Base-by-base conservation (phyloP, 805 yeast genomes). In the Clavispora phyllophila region DNA sequence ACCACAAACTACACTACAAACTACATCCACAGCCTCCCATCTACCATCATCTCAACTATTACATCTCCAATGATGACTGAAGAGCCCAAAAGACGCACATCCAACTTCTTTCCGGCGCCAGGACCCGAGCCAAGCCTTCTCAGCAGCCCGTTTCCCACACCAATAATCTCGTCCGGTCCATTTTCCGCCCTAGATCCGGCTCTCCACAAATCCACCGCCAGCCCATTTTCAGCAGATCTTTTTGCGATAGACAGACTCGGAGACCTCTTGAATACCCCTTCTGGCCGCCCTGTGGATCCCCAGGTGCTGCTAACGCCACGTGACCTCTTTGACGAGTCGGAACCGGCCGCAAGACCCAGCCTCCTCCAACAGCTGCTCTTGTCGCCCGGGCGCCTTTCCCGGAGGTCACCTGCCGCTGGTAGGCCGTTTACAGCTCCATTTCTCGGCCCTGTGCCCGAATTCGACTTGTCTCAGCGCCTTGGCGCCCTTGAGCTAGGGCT, bases 51-150 rank as follows among this genome's bases (percentile, higher is more conserved):
- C n/a, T n/a, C n/a, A n/a, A n/a, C n/a, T n/a, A n/a, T n/a, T n/a
- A n/a, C n/a, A n/a, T n/a, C n/a, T n/a, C n/a, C n/a, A 27, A 27
- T 27, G 4, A 41, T 41, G 34, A 36, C 37, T 9, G 22, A 36
- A 15, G 42, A 36, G 17, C 18, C 27, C 25, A 42, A 38, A 20
- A 24, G 53, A 22, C 40, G 48, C 28, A 47, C 51, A 4, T 50
- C 54, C 38, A 50, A 48, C 41, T 50, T 50, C 49, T 50, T 50
- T 20, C 54, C 54, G 3, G 18, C 14, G 22, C 14, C 33, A 5
- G 35, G 26, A 9, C 10, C 32, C 10, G 33, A 29, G 9, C 20
- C 20, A 13, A n/a, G 20, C 12, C 20, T 17, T 17, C 33, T 29
- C 13, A 3, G n/a, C 33, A 33, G 25, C 24, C 25, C 36, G 9